Evolutionary conservation across 1,139 yeast species (phyloP), one percentile per base, ranked within the genome.

Genomic region (Wickerhamiella infanticola): DNA sequence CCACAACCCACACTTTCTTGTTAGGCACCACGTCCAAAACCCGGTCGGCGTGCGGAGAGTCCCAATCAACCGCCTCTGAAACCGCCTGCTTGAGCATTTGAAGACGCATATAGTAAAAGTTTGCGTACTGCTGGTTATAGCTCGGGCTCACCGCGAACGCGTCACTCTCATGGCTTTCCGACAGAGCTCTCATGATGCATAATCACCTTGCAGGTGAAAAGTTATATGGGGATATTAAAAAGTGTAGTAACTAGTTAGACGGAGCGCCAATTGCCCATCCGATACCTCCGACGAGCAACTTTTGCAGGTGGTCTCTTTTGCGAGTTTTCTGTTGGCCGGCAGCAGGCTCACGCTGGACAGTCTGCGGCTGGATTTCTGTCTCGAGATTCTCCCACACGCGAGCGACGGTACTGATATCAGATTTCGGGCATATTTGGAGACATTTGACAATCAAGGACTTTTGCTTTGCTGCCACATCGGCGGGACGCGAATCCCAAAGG

Each of bases 1-100:
- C 99, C 35, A 82, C 71, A n/a, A 85, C 79, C 94, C 94, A 90
- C 51, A 86, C 76, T 31, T 86, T 74, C 53, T 76, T 72, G 45
- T 80, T 77, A 41, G 77, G 75, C 29, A 70, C 68, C 5, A 88
- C 78, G 59, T 88, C 95, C 50, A 90, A 66, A 8, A 86, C 86
- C 63, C 66, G 72, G 43, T 65, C 62, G 35, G 68, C 54, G 74
- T 59, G 51, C 53, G 58, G 51, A 39, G 71, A 57, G 29, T 65
- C 65, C 82, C 83, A 77, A 47, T 70, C 69, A 45, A 58, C 57
- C 3, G 59, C 55, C 37, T 66, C 64, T 49, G 69, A 64, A 0
- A 81, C 77, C 41, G 82, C 64, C 4, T 72, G 69, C 54, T 76
- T 73, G 47, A 85, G 67, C 43, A 61, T 62, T 18, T 66, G 64